Base-by-base conservation (phyloP, 257 asterid genomes). In the Solanum microdontum region DNA sequence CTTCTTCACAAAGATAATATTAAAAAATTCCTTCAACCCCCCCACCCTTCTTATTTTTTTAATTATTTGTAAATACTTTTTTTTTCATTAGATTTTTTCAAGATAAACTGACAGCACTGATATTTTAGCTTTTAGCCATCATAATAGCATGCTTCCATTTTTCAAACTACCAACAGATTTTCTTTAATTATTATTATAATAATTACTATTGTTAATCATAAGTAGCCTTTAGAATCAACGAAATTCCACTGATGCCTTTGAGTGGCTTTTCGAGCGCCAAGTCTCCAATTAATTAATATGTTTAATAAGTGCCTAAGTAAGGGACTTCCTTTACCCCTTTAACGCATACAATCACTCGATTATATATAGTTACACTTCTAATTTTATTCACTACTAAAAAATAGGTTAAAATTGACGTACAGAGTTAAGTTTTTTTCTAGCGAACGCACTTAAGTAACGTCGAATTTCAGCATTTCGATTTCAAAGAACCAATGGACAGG, bases 161-260 rank as follows among this genome's bases (percentile, higher is more conserved):
- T 4, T 80, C 85, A 80, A 80, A 80, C 69, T 80, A 30, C 69
- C 69, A 80, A 80, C 43, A 45, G 69, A 80, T 80, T 34, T 80
- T 11, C 26, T 48, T 48, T 28, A 15, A 33, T 80, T 62, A 80
- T 80, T 28, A 80, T 80, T 28, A 80, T 80, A 48, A 80, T 80
- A 48, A 48, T 80, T 8, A 66, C 23, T 69, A 69, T 30, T 43
- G 40, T 75, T 73, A 60, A 43, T 5, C 8, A 86, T 60, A 37
- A 88, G 77, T 70, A 85, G 66, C 90, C 87, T 87, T 88, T 88
- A 69, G 89, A 80, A 82, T 48, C 87, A 24, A 45, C 70, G 91
- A 87, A 87, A 84, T 87, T 86, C 84, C 89, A 90, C 66, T 58
- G 62, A 51, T 51, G 1, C 34, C 26, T 48, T 79, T 45, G 39